Percentiles rank a stretch among this genome's conserved stretches.
phyloP scores from a whole-genome alignment of 2,329 filamentous ascomycete genomes.

The Aotearoamyces nothofagi region DNA sequence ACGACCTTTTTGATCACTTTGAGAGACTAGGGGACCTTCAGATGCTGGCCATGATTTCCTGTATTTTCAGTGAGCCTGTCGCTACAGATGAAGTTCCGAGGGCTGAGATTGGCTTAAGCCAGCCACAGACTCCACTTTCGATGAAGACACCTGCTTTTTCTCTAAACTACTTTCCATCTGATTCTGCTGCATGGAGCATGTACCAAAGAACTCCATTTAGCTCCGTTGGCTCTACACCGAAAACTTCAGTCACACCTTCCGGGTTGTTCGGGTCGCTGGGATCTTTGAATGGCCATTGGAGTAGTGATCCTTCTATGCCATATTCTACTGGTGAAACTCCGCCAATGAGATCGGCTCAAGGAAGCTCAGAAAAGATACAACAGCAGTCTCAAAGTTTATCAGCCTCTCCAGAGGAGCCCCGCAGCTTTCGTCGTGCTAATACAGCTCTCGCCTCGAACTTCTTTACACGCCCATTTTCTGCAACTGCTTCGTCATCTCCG shows the following conservation, averaged over 20 bases:
- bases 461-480: conserved; percentile 25
- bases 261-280: conserved; percentile 37
- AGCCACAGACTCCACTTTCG: conserved; percentile 45
- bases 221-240: conserved; percentile 40
- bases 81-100: conserved; percentile 40
- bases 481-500: conserved; percentile 26
- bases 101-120: conserved; percentile 37
- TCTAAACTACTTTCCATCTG: conserved; percentile 48
- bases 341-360: conserved; percentile 30
- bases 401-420: conserved; percentile 40
- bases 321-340: conserved; percentile 49
- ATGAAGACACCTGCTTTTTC: conserved; percentile 54
- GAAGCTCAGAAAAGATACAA: conserved; percentile 30
- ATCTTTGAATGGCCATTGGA: conserved; percentile 37
- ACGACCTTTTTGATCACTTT: conserved; percentile 47
- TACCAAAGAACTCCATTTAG: conserved; percentile 35
- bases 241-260: conserved; percentile 38
- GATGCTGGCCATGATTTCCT: conserved; percentile 59
- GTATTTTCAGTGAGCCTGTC: conserved; percentile 47
- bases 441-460: conserved; percentile 39
- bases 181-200: conserved; percentile 36
- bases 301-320: conserved; percentile 38
- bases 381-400: conserved; percentile 35
- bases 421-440: conserved; percentile 34
- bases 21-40: conserved; percentile 48